phyloP scores from a whole-genome alignment of 495 filamentous ascomycete genomes.

The Neurospora sp. region DNA sequence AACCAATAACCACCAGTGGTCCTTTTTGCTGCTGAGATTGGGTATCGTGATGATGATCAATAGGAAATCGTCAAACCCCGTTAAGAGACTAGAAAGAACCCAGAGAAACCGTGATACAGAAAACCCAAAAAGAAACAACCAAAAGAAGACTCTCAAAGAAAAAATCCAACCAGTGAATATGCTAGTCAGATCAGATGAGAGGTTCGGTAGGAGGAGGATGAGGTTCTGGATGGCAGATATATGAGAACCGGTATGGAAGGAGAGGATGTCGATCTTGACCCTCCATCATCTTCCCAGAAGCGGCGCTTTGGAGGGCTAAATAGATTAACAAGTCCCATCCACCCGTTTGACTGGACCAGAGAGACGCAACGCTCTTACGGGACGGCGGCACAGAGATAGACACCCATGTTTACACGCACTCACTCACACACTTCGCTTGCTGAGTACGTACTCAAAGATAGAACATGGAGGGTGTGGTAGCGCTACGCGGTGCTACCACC shows the following conservation, averaged over 20 bases:
- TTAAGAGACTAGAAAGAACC: constrained; percentile 9
- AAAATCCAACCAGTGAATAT: not conserved
- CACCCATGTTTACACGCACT: not conserved
- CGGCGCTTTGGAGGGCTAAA: not conserved
- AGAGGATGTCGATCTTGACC: not conserved
- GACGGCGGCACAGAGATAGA: not conserved
- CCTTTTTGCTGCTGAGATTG: constrained; percentile 7
- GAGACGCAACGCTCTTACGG: not conserved
- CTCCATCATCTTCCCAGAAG: not conserved
- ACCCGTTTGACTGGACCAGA: not conserved
- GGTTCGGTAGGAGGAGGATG: constrained; percentile 22
- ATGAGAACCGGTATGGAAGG: not conserved
- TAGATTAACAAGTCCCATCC: not conserved
- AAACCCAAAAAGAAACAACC: not conserved
- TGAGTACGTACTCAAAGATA: constrained; percentile 1
- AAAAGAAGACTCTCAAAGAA: constrained; percentile 13
- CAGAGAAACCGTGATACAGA: not conserved
- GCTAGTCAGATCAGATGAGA: not conserved
- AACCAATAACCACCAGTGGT: constrained; percentile 6
- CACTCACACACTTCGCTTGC: constrained; percentile 1
- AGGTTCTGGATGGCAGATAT: constrained; percentile 13
- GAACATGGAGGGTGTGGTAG: constrained; percentile 4
- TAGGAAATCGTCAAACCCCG: constrained; percentile 20
- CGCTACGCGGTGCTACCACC: not conserved
- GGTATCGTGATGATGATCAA: constrained; percentile 13